phyloP scores from a whole-genome alignment of 1,284 basidiomycete species.

The Ganoderma sp. region DNA sequence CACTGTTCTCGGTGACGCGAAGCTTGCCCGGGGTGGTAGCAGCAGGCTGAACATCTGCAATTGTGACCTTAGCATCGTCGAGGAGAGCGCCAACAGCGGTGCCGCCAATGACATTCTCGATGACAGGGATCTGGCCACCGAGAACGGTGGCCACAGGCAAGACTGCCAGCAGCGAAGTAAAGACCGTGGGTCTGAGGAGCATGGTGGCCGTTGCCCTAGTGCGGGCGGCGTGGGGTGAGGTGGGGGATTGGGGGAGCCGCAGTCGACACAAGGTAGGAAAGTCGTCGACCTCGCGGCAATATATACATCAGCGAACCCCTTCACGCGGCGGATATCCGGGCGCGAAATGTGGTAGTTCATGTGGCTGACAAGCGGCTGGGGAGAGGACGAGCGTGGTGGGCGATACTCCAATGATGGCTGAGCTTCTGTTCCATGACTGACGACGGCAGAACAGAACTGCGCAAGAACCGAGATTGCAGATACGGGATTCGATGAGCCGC shows the following conservation, averaged over 20 bases:
- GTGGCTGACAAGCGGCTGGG: slow-evolving; percentile 12
- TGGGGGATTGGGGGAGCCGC: not conserved
- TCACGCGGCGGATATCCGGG: not conserved
- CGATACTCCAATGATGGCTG: not conserved
- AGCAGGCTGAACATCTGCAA: slow-evolving; percentile 13
- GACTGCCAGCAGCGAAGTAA: slow-evolving; percentile 23
- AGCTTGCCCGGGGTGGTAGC: slow-evolving; percentile 52
- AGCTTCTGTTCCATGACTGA: not conserved
- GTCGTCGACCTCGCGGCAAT: not conserved
- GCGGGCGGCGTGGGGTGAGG: slow-evolving; percentile 6
- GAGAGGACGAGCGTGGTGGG: slow-evolving; percentile 11
- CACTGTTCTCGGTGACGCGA: slow-evolving; percentile 59
- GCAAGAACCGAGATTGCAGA: not conserved
- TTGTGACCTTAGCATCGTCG: slow-evolving; percentile 5
- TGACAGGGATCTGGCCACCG: slow-evolving; percentile 48
- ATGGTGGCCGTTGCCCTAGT: slow-evolving; percentile 12
- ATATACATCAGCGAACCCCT: not conserved
- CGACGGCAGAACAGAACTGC: slow-evolving; percentile 5
- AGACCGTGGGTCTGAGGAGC: slow-evolving; percentile 23
- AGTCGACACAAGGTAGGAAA: not conserved
- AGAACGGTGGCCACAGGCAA: slow-evolving; percentile 28
- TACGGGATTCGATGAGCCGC: slow-evolving; percentile 9
- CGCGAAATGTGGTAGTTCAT: not conserved
- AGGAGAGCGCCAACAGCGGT: not conserved
- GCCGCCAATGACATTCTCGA: slow-evolving; percentile 55